Evolutionary conservation across 1,284 basidiomycete genomes (phyloP), one percentile per base, ranked within the genome.

Genomic region (Thecaphora frezii): DNA sequence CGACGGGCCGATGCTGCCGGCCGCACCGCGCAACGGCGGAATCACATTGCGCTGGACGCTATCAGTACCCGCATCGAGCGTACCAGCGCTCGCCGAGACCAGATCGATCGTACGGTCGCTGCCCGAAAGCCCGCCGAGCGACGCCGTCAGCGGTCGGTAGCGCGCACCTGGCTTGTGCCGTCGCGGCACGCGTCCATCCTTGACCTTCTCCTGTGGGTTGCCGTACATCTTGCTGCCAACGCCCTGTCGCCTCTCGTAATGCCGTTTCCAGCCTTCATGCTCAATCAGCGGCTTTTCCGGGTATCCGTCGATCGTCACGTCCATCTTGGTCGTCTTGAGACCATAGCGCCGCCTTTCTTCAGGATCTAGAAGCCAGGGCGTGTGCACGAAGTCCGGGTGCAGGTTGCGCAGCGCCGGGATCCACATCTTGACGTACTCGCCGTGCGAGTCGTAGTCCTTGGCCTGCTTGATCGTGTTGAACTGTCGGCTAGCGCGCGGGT

Each of bases 391-490:
- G 44, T 66, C 54, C 13, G 68, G 39, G 21, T 78, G 77, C 36
- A 84, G 66, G 18, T 77, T 69, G 30, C 78, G 70, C 24, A 85
- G 78, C 46, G 81, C 80, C 0, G 82, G 82, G 2, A 84, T 70
- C 84, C 84, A 85, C 22, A 78, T 72, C 55, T 79, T 78, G 58
- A 84, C 81, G 65, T 83, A 84, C 28, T 82, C 79, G 16, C 80
- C 82, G n/a, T 81, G 54, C 2, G 80, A 73, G 60, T 84, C 83
- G 75, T 84, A 84, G 57, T 84, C 83, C 50, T 81, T 81, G 8
- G 81, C 82, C 69, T 85, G 84, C 73, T 85, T 85, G 76, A 85
- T 81, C 14, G 82, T 83, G 70, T 85, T 85, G 80, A 84, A 85
- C 62, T 84, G 82, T 25, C 84, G 71, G 8, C 79, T 81, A 2